phyloP scores from a whole-genome alignment of 768 basidiomycete species.

The Phlegmacium glaucopus region DNA sequence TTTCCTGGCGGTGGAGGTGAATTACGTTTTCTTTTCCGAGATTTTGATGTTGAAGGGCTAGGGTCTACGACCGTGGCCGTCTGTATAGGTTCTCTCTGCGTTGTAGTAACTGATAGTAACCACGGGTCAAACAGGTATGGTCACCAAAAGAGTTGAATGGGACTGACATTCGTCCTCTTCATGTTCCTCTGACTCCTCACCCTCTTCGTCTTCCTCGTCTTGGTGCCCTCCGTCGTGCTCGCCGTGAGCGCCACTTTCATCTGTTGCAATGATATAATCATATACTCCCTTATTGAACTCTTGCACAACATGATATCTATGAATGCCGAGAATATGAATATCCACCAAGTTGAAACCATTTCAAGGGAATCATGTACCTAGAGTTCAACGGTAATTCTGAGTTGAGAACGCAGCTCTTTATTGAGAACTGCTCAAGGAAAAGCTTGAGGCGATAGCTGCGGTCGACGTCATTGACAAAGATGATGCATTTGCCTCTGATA shows the following conservation, averaged over 20 bases:
- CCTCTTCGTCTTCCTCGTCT: slow-evolving; percentile 34
- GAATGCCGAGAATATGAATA: not conserved
- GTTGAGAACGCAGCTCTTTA: slow-evolving; percentile 94
- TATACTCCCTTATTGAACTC: slow-evolving; percentile 99
- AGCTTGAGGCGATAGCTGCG: slow-evolving; percentile 93
- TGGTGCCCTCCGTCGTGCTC: slow-evolving; percentile 34
- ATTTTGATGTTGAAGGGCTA: slow-evolving; percentile 14
- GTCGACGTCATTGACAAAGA: slow-evolving; percentile 96
- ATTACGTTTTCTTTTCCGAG: slow-evolving; percentile 59
- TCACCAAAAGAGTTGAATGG: not conserved
- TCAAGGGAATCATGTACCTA: slow-evolving; percentile 40
- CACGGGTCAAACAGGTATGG: not conserved
- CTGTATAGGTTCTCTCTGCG: slow-evolving; percentile 42
- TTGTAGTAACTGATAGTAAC: slow-evolving; percentile 43
- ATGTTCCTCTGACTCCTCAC: slow-evolving; percentile 29
- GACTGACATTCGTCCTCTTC: slow-evolving; percentile 26
- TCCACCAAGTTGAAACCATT: not conserved
- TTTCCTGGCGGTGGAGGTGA: slow-evolving; percentile 34
- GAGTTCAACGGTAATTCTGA: slow-evolving; percentile 95
- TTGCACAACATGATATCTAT: slow-evolving; percentile 92
- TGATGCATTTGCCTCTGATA: slow-evolving; percentile 91
- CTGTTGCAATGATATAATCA: slow-evolving; percentile 97
- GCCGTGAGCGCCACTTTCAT: slow-evolving; percentile 67
- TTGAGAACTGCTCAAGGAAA: slow-evolving; percentile 97
- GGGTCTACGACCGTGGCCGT: slow-evolving; percentile 13